phyloP scores from a whole-genome alignment of 768 basidiomycete genomes.

The Sarcodon aspratus region DNA sequence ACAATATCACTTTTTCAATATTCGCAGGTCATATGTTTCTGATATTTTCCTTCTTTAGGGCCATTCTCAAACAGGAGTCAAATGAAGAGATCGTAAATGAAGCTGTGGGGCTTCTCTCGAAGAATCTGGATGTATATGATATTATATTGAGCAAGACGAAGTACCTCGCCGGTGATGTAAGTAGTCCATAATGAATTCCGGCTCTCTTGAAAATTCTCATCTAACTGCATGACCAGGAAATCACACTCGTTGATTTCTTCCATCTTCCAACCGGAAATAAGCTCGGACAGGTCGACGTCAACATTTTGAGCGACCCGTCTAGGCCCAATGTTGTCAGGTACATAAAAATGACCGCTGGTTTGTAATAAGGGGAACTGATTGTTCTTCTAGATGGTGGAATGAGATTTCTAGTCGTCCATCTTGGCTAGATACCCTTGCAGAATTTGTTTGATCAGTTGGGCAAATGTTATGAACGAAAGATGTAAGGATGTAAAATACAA shows the following conservation, averaged over 20 bases:
- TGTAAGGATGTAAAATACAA: no score
- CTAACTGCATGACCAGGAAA: conserved; percentile 8
- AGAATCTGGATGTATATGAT: conserved; percentile 18
- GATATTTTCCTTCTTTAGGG: no score
- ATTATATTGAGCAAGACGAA: conserved; percentile 14
- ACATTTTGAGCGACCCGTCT: conserved; percentile 18
- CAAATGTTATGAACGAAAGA: no score
- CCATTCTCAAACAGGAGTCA: not conserved
- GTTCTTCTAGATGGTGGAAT: conserved; percentile 31
- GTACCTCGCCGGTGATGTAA: conserved; percentile 22
- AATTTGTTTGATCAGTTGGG: no score
- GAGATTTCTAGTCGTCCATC: conserved; percentile 27
- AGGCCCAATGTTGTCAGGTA: conserved; percentile 35
- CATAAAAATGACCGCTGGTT: conserved; percentile 21
- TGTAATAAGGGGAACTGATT: conserved; percentile 3
- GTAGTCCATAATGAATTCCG: not conserved
- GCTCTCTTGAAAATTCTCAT: no score
- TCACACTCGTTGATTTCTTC: conserved; percentile 43
- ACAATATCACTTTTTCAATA: not conserved
- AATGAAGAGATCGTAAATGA: not conserved
- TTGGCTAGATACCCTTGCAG: conserved; percentile 24
- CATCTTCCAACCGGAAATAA: conserved; percentile 35
- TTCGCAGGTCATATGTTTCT: no score
- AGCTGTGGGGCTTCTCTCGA: conserved; percentile 2
- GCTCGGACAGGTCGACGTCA: conserved; percentile 13